phyloP scores from a whole-genome alignment of 2,329 filamentous ascomycete species.

The Fusarium cicatricum region DNA sequence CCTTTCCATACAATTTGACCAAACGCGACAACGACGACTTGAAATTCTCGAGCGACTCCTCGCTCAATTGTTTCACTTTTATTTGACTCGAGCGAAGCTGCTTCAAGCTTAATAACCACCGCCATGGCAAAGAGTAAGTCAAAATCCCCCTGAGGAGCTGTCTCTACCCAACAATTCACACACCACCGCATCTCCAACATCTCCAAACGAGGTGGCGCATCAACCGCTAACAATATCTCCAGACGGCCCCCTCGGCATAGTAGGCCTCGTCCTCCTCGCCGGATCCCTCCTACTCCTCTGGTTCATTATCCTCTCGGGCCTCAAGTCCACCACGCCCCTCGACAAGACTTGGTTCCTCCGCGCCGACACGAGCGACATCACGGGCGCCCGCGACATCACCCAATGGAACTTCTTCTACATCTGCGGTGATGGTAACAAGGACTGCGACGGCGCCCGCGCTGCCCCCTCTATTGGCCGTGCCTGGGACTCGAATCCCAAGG shows the following conservation, averaged over 20 bases:
- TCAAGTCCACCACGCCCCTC: constrained; percentile 62
- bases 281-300: constrained; percentile 62
- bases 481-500: constrained; percentile 59
- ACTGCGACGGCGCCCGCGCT: constrained; percentile 70
- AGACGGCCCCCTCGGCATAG: constrained; percentile 54
- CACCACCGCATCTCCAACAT: not conserved
- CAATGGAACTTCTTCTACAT: constrained; percentile 94
- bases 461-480: constrained; percentile 78
- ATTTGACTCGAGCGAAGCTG: not conserved
- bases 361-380: constrained; percentile 77
- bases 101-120: not conserved
- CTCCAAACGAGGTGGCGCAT: not conserved
- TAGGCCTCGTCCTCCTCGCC: constrained; percentile 58
- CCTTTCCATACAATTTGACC: not conserved
- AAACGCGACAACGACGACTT: constrained; percentile 6
- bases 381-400: constrained; percentile 70
- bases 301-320: constrained; percentile 66
- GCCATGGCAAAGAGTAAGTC: constrained; percentile 39
- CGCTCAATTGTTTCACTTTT: not conserved
- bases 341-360: constrained; percentile 86
- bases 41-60: not conserved
- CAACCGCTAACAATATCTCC: constrained; percentile 7
- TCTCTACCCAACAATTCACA: not conserved
- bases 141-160: not conserved
- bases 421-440: constrained; percentile 69